Evolutionary conservation across 2,329 filamentous ascomycete genomes (phyloP), one percentile per base, ranked within the genome.

Genomic region (Chaetomiaceae sp.): DNA sequence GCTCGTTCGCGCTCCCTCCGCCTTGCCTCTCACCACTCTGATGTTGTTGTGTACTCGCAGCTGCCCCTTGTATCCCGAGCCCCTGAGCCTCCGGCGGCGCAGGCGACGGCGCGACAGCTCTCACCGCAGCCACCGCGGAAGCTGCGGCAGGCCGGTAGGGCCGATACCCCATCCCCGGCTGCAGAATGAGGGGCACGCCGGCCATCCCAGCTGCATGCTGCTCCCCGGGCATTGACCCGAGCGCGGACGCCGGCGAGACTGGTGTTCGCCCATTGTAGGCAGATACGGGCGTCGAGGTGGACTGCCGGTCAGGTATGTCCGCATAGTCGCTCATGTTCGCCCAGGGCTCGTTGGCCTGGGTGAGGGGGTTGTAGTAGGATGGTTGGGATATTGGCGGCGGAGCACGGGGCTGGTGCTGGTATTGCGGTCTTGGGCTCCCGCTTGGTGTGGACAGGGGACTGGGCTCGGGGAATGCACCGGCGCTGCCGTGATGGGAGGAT

Each of bases 101-200:
- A 24, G 29, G 24, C 20, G 36, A 34, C 32, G n/a, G 19, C 18
- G 33, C 5, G 4, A 42, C 40, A 14, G 30, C 29, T 26, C 30
- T 29, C 30, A 24, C n/a, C 27, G 14, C 10, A 5, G 17, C 41
- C 7, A 7, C 26, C 27, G n/a, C 29, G 30, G 29, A 26, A 24
- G n/a, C 20, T 14, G 29, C 17, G 15, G 35, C 45, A 8, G 51
- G 46, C 10, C 48, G 18, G n/a, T 47, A 50, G 7, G 47, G 46
- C 37, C 46, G 17, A 22, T 51, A 42, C 4, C 51, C 51, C 51
- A 51, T 45, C 2, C 44, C 51, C 5, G 52, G 49, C 30, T 52
- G 49, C 42, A 54, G 18, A 8, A 38, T 27, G 4, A 54, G 37
- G 29, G 52, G 52, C n/a, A 52, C 50, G 3, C 32, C 44, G 14